Base-by-base conservation (phyloP, 768 basidiomycete species). In the Rhodotorula babjevae region DNA sequence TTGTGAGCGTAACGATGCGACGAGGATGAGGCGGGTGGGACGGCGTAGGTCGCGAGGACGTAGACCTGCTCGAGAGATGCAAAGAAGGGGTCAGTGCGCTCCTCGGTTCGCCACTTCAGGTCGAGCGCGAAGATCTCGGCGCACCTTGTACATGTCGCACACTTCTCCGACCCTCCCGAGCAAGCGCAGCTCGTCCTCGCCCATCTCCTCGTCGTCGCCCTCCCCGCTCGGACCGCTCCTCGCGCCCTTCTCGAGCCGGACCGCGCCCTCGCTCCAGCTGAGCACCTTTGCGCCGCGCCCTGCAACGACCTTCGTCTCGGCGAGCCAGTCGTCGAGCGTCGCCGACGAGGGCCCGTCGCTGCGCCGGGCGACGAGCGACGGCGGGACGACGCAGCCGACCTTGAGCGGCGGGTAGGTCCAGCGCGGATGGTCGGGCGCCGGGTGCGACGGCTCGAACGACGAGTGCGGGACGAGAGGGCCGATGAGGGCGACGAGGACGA, bases 91-190 rank as follows among this genome's bases (percentile, higher is more conserved):
- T 52, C 46, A 2, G 8, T 18, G 46, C 25, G 11, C 42, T 44
- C 33, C 15, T 5, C 29, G 18, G 31, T 16, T 3, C 31, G 33
- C 33, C 36, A 15, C 14, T 46, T 18, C 8, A 14, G 44, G 12
- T 2, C 2, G 2, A 46, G 44, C 4, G 36, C 4, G 36, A 19
- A 18, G 19, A 21, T 2, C 36, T 36, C 36, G 49, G 36, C 65
- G 46, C 49, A 67, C 68, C 83, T 90, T 71, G 77, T 82, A 61
- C 61, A 31, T 25, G 5, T 69, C 63, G 19, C 55, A 47, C 7
- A 74, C 62, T 27, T 65, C 66, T 81, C 91, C 63, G 77, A 83
- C 16, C 89, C 29, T 23, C 11, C 27, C 40, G 57, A 65, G 25
- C n/a, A 90, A 18, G 8, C 56, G 50, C 42, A 47, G 16, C 53